Evolutionary conservation across 2,329 filamentous ascomycete species (phyloP).

Genomic region (Ophiostoma quercus): DNA sequence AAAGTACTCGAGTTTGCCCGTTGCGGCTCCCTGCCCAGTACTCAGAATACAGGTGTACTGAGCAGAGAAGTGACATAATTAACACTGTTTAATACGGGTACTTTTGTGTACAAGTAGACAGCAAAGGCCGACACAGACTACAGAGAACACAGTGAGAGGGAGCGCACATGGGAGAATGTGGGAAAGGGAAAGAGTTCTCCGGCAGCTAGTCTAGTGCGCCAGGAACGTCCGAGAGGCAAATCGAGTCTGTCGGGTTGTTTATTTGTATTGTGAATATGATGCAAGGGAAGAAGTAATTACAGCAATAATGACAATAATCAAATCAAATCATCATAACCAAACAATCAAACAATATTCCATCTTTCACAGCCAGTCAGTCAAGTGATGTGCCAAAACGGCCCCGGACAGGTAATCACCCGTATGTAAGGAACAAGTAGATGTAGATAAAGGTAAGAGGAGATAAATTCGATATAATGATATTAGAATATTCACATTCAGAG

Average conservation of each 20-base stretch:
- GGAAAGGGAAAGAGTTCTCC: background rate
- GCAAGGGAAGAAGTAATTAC: background rate
- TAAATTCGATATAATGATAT: background rate
- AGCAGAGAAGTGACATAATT: background rate
- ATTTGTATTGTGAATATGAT: background rate
- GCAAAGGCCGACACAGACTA: too few species aligned
- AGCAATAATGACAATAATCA: background rate
- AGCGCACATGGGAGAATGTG: background rate
- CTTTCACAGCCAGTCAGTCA: background rate
- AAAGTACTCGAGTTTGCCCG: background rate
- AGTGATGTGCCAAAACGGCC: background rate
- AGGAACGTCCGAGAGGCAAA: background rate
- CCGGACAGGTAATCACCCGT: background rate
- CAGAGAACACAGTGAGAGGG: background rate
- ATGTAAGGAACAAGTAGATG: background rate
- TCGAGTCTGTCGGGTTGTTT: background rate
- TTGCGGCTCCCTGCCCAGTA: background rate
- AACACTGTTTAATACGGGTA: background rate
- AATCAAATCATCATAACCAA: background rate
- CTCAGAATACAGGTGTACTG: background rate
- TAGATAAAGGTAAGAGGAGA: background rate
- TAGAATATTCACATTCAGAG: background rate
- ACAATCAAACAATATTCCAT: background rate
- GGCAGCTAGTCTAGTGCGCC: background rate
- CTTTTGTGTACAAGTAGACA: background rate